Evolutionary conservation across 2,329 filamentous ascomycete genomes (phyloP), one percentile per base, ranked within the genome.

Genomic region (Sarocladium strictum): DNA sequence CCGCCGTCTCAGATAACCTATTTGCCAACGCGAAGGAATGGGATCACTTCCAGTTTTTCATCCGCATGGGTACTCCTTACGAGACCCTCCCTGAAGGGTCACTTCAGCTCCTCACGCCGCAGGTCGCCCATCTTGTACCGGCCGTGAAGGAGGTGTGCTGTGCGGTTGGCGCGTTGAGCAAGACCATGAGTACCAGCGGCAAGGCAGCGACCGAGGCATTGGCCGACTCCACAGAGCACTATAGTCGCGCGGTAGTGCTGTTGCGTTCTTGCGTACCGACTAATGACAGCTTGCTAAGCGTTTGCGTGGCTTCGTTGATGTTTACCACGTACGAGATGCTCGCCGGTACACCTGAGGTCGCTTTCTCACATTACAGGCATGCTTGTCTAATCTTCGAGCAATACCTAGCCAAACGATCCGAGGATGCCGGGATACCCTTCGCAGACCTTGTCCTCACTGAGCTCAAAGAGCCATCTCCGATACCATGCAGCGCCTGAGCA

Each of bases 11-110:
- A 29, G 43, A 47, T 17, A 47, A 26, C 24, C 23, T 47, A 5
- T 47, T 47, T 15, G 3, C 5, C 23, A 47, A 17, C 24, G 23
- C 43, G 12, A 47, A 47, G n/a, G 43, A 47, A 17, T 27, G 43
- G 43, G 43, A 47, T 29, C 43, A 47, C 43, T 47, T 47, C 43
- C 43, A 27, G 23, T 47, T 47, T 24, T 47, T 47, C 43, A 21
- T 47, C 24, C 43, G 43, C 43, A 47, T 47, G 43, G 21, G 43
- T 15, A 47, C 24, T 3, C 24, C 43, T 3, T 26, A 47, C 29
- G 43, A 47, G 10, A 47, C 21, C 23, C 43, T 47, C 12, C 43
- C 43, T 15, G 23, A 27, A 17, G 24, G 23, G 12, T 47, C 23
- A 3, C 21, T 47, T 6, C 43, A 47, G 24, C 23, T 47, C 11